Evolutionary conservation across 108 stramenopile genomes (phyloP).

Genomic region (Cylindrotheca fusiformis): DNA sequence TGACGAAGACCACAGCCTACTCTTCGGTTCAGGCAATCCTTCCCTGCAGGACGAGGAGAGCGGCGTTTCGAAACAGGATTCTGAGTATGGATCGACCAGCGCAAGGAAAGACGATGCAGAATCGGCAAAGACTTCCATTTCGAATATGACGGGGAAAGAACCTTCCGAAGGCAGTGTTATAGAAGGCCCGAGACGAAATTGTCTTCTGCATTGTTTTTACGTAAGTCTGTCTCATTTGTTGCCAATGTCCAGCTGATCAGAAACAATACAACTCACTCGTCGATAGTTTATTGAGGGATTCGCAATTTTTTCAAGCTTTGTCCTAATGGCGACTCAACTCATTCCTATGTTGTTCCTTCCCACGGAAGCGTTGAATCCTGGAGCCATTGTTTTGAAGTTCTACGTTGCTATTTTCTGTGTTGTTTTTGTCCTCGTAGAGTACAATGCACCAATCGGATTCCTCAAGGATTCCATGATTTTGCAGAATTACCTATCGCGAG

Average conservation of each 20-base stretch:
- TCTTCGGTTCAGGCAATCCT: slow-evolving; percentile 25
- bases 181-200: neutral
- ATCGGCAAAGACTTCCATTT: neutral
- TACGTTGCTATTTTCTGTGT: slow-evolving; percentile 66
- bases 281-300: slow-evolving; percentile 26
- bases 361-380: slow-evolving; percentile 8
- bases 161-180: neutral
- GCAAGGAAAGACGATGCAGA: neutral
- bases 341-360: slow-evolving; percentile 35
- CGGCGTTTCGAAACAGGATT: neutral
- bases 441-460: slow-evolving; percentile 34
- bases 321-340: slow-evolving; percentile 39
- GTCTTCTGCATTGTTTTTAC: neutral
- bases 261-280: slow-evolving; percentile 17
- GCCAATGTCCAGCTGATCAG: neutral
- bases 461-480: slow-evolving; percentile 32
- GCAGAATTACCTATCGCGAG: slow-evolving; percentile 47
- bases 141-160: neutral
- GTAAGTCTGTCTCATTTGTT: neutral
- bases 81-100: neutral
- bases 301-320: slow-evolving; percentile 20
- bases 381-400: slow-evolving; percentile 37
- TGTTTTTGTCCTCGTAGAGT: slow-evolving; percentile 60
- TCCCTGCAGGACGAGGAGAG: slow-evolving; percentile 7
- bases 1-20: slow-evolving; percentile 24